These are phyloP conservation scores for Cadophora gregata DNA, from an alignment of 2,329 filamentous ascomycete species.

Conservation along the genomic window DNA sequence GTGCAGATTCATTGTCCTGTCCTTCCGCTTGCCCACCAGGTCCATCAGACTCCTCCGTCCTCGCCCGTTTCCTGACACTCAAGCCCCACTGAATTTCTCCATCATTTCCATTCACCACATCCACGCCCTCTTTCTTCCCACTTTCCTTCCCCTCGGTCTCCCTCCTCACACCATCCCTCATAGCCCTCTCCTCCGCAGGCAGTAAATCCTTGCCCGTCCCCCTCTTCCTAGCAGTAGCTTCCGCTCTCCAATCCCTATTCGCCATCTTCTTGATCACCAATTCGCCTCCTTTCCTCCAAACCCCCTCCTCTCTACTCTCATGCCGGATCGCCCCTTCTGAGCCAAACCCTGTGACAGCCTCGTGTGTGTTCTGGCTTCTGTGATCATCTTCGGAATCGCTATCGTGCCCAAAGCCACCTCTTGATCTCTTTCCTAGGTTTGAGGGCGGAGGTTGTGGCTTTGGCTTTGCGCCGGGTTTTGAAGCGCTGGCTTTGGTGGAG, in stretches of 20 bases:
- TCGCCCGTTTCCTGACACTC: conserved; percentile 51
- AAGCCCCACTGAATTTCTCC: conserved; percentile 53
- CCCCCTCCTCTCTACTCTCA: conserved; percentile 31
- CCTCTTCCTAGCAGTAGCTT: conserved; percentile 50
- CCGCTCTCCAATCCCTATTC: conserved; percentile 69
- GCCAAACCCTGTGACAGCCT: conserved; percentile 58
- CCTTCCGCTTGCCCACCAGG: conserved; percentile 19
- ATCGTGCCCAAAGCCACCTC: conserved; percentile 57
- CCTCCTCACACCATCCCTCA: conserved; percentile 30
- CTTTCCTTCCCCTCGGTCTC: conserved; percentile 43
- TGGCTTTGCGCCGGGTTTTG: conserved; percentile 39
- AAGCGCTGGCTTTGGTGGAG: conserved; percentile 39
- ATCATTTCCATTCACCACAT: conserved; percentile 55
- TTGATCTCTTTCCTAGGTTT: conserved; percentile 49
- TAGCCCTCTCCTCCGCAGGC: conserved; percentile 53
- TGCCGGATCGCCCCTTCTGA: conserved; percentile 50
- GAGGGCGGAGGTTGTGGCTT: conserved; percentile 33
- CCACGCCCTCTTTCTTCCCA: conserved; percentile 45
- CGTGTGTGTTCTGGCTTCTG: conserved; percentile 45
- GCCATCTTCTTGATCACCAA: conserved; percentile 63
- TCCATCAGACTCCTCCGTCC: conserved; percentile 32
- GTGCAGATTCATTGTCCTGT: conserved; percentile 31
- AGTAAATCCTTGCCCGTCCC: conserved; percentile 57
- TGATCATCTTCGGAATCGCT: conserved; percentile 60
- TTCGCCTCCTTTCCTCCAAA: conserved; percentile 44